Base-by-base conservation (phyloP, 169 alveolate species). In the Babesia sp. region DNA sequence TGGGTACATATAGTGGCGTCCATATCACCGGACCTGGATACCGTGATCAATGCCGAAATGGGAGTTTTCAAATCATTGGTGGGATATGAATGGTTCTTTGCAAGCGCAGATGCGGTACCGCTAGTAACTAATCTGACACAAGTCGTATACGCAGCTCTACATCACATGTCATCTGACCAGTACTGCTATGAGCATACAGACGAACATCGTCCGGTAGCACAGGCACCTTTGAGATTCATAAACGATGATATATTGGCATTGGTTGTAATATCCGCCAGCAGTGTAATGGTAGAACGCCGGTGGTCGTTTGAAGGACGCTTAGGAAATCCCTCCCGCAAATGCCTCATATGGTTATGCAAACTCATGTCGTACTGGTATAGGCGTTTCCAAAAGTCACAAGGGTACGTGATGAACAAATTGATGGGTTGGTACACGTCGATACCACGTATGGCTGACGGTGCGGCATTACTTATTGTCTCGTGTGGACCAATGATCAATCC, bases 301-400 rank as follows among this genome's bases (percentile, higher is more conserved):
- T 50, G 74, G 74, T 18, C 20, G 5, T 5, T 50, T 20, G 74
- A 64, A 9, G 74, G 61, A 4, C 51, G 54, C 16, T 7, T 64
- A 29, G 74, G 74, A 28, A 55, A 37, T 6, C 37, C 61, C 16
- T 64, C 74, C 3, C 42, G 44, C 37, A 34, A 50, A 26, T 70
- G 79, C 46, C 28, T 68, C 37, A 31, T 14, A n/a, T 51, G 64
- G 71, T 54, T 79, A 44, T 37, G 57, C 33, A 54, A 48, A 34
- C 53, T 79, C 37, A 70, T 68, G 48, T 69, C 68, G 26, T 79
- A 79, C 54, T 79, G 87, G 87, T 79, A 55, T 33, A 45, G 34
- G 48, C 61, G 87, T 34, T 79, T 45, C 48, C 66, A 79, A 56
- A 46, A 39, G 57, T 79, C 87, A 12, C 64, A 75, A 20, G 74